phyloP scores from a whole-genome alignment of 164 flowering plant genomes.

The Magnolia officinalis region DNA sequence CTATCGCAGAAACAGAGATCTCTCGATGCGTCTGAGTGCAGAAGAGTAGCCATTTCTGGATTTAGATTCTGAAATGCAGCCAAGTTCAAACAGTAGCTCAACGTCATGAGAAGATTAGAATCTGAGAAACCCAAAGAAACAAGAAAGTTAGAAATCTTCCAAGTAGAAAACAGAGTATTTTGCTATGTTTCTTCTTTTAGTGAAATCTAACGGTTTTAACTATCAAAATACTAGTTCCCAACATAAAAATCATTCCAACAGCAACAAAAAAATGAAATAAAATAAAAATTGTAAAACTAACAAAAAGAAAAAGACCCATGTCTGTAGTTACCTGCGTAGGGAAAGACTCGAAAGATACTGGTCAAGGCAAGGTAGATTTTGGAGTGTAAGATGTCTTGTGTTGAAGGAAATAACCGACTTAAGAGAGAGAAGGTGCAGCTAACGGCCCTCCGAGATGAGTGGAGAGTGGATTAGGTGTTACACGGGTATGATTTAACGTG shows the following conservation, averaged over 20 bases:
- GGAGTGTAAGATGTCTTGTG: background rate
- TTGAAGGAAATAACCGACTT: background rate
- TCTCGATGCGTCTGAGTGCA: constrained; percentile 3
- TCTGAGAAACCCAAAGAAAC: background rate
- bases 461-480: too few relatives aligned
- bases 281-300: background rate
- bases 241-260: background rate
- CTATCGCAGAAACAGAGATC: constrained; percentile 6
- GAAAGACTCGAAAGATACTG: background rate
- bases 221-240: too few relatives aligned
- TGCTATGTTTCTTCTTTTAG: background rate
- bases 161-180: background rate
- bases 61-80: constrained; percentile 1
- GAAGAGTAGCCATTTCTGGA: constrained; percentile 1
- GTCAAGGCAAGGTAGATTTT: background rate
- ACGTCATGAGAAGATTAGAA: constrained; percentile 6
- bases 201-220: too few relatives aligned
- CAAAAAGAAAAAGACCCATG: background rate
- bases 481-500: too few relatives aligned
- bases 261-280: too few relatives aligned
- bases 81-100: constrained; percentile 6
- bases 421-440: background rate
- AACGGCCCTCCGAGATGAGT: background rate
- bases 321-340: background rate
- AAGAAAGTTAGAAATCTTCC: background rate